Percentiles rank a stretch among this genome's conserved stretches.
Conservation (phyloP, 176 grass and related monocot species). For the Phoenix roebelenii region DNA sequence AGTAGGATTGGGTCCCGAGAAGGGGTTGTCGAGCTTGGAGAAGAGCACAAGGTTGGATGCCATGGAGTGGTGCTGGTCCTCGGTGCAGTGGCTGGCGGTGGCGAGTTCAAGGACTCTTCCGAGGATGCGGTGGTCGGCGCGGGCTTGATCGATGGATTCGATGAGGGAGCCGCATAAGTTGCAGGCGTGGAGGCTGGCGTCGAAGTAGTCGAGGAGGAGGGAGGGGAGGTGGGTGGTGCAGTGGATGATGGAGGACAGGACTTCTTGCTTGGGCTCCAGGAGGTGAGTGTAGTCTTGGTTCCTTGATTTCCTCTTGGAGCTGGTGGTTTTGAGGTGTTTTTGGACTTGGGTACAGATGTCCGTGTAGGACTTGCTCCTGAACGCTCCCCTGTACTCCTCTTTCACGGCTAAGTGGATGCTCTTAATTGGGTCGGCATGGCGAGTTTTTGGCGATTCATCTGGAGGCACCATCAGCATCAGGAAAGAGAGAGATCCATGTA, state of each 20-base stretch:
- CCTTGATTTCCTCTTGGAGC: too few relatives aligned
- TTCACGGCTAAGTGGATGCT: too few relatives aligned
- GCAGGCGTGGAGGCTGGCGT: constrained; percentile 12
- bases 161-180: constrained; percentile 12
- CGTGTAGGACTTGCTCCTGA: too few relatives aligned
- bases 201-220: constrained; percentile 6
- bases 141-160: constrained; percentile 1
- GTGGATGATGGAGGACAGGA: background rate
- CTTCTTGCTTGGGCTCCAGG: constrained; percentile 7
- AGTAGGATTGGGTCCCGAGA: background rate
- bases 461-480: too few relatives aligned
- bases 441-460: too few relatives aligned
- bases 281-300: background rate
- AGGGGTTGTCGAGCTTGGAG: background rate
- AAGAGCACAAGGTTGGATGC: background rate
- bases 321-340: too few relatives aligned
- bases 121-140: background rate
- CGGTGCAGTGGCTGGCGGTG: too few relatives aligned
- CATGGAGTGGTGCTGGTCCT: too few relatives aligned
- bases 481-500: too few relatives aligned
- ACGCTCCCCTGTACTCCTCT: too few relatives aligned
- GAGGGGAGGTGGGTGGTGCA: background rate
- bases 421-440: too few relatives aligned
- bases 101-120: background rate
- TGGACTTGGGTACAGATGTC: too few relatives aligned